These are phyloP conservation scores for Torulaspora gathmanii DNA, from an alignment of 805 yeast genomes.

Conservation along the genomic window DNA sequence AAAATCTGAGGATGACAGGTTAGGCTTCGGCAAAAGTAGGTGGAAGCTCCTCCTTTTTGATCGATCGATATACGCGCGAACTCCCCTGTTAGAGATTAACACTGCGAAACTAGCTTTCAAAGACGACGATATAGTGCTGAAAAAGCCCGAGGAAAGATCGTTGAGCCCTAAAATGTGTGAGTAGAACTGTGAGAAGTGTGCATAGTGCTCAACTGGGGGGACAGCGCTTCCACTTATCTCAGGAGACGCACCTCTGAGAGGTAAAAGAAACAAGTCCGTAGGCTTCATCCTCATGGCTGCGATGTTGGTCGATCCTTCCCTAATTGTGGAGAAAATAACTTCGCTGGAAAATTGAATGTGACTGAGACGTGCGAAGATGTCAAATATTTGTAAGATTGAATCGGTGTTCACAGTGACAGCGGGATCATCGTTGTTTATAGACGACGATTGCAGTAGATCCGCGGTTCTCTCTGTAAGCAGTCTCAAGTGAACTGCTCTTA, in stretches of 20 bases:
- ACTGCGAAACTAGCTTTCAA: conserved; percentile 23
- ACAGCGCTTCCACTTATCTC: conserved; percentile 18
- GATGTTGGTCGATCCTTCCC: conserved; percentile 30
- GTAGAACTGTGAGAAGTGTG: conserved; percentile 26
- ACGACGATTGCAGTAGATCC: conserved; percentile 62
- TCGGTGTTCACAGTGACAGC: conserved; percentile 30
- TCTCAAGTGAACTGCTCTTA: conserved; percentile 42
- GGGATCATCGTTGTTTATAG: conserved; percentile 30
- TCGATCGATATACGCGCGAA: conserved; percentile 21
- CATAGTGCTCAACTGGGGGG: conserved; percentile 20
- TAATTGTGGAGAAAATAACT: conserved; percentile 30
- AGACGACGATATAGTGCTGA: conserved; percentile 18
- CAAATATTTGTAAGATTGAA: conserved; percentile 33
- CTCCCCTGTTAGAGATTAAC: conserved; percentile 27
- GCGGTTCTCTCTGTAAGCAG: conserved; percentile 64
- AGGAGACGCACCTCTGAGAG: conserved; percentile 29
- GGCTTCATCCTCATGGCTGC: conserved; percentile 13
- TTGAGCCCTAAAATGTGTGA: conserved; percentile 32
- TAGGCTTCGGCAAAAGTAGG: conserved; percentile 26
- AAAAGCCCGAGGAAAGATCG: conserved; percentile 29
- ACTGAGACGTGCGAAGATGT: conserved; percentile 36
- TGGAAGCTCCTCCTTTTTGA: conserved; percentile 21
- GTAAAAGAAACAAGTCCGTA: conserved; percentile 23
- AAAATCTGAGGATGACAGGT: conserved; percentile 29
- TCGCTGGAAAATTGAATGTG: conserved; percentile 69